Conservation (phyloP, 495 filamentous ascomycete genomes). For the Bombardia bombarda region DNA sequence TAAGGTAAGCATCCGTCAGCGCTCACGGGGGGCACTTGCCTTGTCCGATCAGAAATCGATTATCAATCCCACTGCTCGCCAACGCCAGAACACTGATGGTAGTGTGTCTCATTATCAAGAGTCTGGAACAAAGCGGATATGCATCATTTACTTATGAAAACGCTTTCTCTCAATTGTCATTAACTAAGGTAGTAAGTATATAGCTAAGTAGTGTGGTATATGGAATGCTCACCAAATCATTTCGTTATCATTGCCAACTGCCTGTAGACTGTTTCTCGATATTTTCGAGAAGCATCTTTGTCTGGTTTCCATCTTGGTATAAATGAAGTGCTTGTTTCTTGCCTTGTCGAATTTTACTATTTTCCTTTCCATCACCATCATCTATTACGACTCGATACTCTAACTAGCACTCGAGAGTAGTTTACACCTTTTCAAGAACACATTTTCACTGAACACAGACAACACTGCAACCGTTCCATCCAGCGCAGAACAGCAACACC, state of each 20-base stretch:
- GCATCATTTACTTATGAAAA: not conserved
- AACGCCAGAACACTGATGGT: too few species aligned
- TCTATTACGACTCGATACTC: slow-evolving; percentile 11
- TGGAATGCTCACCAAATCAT: slow-evolving; percentile 4
- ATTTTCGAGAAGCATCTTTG: not conserved
- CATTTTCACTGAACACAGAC: not conserved
- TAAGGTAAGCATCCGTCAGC: slow-evolving; percentile 13
- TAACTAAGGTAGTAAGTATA: not conserved
- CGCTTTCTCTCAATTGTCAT: not conserved
- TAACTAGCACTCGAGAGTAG: slow-evolving; percentile 4
- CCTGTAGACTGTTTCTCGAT: slow-evolving; percentile 5
- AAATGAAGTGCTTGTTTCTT: slow-evolving; percentile 6
- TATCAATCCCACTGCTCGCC: not conserved
- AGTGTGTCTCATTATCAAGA: not conserved
- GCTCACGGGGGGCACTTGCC: not conserved
- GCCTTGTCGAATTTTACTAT: slow-evolving; percentile 3
- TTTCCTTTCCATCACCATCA: slow-evolving; percentile 18
- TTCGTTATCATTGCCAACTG: slow-evolving; percentile 2
- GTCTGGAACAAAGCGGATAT: not conserved
- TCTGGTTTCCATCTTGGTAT: too few species aligned
- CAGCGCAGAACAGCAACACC: not conserved
- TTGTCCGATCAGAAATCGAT: not conserved
- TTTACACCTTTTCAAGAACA: not conserved
- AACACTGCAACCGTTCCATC: slow-evolving; percentile 2
- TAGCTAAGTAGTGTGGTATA: not conserved